Evolutionary conservation across 192 early-diverging fungal species (phyloP).

Genomic region (Coemansia sp.): DNA sequence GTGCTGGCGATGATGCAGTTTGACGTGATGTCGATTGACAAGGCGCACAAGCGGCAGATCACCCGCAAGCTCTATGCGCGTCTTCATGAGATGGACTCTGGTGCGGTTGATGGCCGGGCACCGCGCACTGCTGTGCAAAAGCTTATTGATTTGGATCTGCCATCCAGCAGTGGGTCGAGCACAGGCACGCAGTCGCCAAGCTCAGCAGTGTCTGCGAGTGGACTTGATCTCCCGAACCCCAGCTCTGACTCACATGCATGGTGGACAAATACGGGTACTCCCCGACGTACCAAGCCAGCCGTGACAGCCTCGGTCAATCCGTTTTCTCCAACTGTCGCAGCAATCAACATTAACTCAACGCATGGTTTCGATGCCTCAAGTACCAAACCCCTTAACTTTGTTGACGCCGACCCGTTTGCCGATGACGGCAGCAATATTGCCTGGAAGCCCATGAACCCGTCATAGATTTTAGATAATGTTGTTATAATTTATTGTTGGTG

Average conservation of each 20-base stretch:
- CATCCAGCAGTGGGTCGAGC: background rate
- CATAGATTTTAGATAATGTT: background rate
- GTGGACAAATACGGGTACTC: constrained; percentile 22
- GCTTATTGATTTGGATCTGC: constrained; percentile 38
- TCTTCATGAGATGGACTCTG: constrained; percentile 13
- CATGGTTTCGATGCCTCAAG: background rate
- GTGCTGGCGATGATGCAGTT: constrained; percentile 45
- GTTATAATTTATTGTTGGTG: constrained; percentile 4
- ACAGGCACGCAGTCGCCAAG: background rate
- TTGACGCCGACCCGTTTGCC: constrained; percentile 33
- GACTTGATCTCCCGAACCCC: constrained; percentile 23
- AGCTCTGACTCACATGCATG: constrained; percentile 37
- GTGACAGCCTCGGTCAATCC: constrained; percentile 22
- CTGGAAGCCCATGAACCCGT: constrained; percentile 41
- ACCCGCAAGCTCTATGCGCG: constrained; percentile 34
- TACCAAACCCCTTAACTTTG: background rate
- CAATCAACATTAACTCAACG: constrained; percentile 12
- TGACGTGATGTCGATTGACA: constrained; percentile 48
- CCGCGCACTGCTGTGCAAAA: constrained; percentile 13
- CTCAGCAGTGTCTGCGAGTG: background rate
- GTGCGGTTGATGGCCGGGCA: background rate
- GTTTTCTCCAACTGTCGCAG: constrained; percentile 21
- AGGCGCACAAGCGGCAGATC: constrained; percentile 35
- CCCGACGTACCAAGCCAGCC: background rate
- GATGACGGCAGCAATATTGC: constrained; percentile 16